phyloP scores from a whole-genome alignment of 306 rosid genomes.

The Dalbergia cochinchinensis region DNA sequence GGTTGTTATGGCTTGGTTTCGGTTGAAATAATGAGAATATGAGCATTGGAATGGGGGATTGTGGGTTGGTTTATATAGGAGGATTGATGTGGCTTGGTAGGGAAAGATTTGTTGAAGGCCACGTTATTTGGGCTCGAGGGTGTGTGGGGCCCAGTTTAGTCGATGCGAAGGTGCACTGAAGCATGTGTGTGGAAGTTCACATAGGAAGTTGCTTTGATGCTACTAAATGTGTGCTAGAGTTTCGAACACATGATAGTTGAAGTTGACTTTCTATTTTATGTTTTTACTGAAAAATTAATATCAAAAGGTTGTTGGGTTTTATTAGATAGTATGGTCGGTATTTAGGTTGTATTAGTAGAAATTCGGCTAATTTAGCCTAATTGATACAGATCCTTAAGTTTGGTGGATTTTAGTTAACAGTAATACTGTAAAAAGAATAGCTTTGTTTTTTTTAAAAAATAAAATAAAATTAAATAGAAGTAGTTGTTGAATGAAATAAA shows the following conservation, averaged over 20 bases:
- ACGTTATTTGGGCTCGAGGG: constrained; percentile 1
- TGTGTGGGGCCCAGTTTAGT: constrained; percentile 16
- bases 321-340: no score
- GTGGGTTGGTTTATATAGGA: constrained; percentile 28
- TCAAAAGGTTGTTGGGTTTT: no score
- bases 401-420: no score
- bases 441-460: no score
- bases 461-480: no score
- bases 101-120: not conserved
- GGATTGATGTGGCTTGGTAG: not conserved
- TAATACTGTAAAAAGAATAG: no score
- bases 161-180: constrained; percentile 44
- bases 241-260: constrained; percentile 21
- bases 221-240: not conserved
- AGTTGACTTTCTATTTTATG: not conserved
- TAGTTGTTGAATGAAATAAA: no score
- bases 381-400: no score
- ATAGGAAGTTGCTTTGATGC: constrained; percentile 24
- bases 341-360: no score
- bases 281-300: no score
- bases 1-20: not conserved
- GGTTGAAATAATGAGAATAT: not conserved
- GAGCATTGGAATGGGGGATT: not conserved
- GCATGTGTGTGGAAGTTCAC: constrained; percentile 34
- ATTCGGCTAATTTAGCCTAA: no score